Evolutionary conservation across 2,329 filamentous ascomycete genomes (phyloP).

Genomic region (Esteya vermicola): DNA sequence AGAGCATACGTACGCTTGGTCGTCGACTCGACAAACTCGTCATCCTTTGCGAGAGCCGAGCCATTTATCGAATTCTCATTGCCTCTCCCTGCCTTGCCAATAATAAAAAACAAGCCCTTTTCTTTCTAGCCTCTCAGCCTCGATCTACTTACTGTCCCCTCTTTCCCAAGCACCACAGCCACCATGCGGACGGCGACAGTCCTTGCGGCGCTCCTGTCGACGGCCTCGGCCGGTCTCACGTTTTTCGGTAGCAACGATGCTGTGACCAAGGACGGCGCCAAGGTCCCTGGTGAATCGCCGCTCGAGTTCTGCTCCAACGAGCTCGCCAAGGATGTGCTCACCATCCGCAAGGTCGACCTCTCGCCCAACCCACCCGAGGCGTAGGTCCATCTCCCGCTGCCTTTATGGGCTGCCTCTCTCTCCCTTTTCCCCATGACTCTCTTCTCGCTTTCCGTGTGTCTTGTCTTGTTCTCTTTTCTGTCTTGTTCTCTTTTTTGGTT

Average conservation of each 20-base stretch:
- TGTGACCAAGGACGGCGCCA: constrained; percentile 35
- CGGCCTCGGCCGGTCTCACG: constrained; percentile 26
- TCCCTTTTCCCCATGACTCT: no score
- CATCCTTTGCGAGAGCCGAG: no score
- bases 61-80: no score
- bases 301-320: constrained; percentile 60
- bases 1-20: no score
- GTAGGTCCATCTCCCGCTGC: no score
- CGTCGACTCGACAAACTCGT: no score
- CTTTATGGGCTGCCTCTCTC: no score
- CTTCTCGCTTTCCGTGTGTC: neutral
- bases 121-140: neutral
- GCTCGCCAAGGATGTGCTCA: constrained; percentile 55
- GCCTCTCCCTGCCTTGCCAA: no score
- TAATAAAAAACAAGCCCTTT: neutral
- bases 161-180: neutral
- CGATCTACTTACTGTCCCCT: neutral
- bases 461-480: neutral
- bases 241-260: constrained; percentile 33
- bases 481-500: constrained; percentile 4
- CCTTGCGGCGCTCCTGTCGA: constrained; percentile 30
- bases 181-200: constrained; percentile 26
- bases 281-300: constrained; percentile 75
- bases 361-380: constrained; percentile 72
- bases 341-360: constrained; percentile 68